A percentile compares a stretch with the other conserved stretches of the same genome.
These are phyloP conservation scores for Euphorbia celastroides DNA, from an alignment of 441 rosid genomes.

Conservation along the genomic window DNA sequence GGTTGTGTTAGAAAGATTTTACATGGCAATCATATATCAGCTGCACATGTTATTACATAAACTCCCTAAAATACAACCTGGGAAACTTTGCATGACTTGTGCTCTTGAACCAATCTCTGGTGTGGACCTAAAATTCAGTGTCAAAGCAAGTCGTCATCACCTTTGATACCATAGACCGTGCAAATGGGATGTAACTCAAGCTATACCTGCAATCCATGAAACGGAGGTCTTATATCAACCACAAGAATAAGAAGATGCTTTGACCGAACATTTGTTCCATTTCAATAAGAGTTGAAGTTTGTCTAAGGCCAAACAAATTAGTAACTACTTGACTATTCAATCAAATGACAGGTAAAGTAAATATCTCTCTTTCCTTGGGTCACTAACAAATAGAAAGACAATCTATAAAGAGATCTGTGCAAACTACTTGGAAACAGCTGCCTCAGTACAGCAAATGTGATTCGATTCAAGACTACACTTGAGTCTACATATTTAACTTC, in stretches of 20 bases:
- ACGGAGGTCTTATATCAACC: no score
- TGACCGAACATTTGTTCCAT: slow-evolving; percentile 4
- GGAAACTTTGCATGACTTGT: slow-evolving; percentile 4
- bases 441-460: background rate
- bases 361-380: no score
- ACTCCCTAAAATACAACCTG: slow-evolving; percentile 8
- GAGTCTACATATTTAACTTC: background rate
- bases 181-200: slow-evolving; percentile 96
- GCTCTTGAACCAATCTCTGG: background rate
- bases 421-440: background rate
- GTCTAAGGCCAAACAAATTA: no score
- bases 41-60: slow-evolving; percentile 13
- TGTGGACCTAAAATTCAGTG: slow-evolving; percentile 79
- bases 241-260: slow-evolving; percentile 4
- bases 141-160: slow-evolving; percentile 68
- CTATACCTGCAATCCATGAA: slow-evolving; percentile 63
- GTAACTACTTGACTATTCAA: no score
- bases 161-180: slow-evolving; percentile 91
- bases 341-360: background rate
- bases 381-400: background rate
- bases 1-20: no score
- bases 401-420: background rate
- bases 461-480: background rate
- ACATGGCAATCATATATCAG: slow-evolving; percentile 18
- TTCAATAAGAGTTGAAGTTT: background rate